Evolutionary conservation across 768 basidiomycete species (phyloP).

Genomic region (Gymnopilus dilepis): DNA sequence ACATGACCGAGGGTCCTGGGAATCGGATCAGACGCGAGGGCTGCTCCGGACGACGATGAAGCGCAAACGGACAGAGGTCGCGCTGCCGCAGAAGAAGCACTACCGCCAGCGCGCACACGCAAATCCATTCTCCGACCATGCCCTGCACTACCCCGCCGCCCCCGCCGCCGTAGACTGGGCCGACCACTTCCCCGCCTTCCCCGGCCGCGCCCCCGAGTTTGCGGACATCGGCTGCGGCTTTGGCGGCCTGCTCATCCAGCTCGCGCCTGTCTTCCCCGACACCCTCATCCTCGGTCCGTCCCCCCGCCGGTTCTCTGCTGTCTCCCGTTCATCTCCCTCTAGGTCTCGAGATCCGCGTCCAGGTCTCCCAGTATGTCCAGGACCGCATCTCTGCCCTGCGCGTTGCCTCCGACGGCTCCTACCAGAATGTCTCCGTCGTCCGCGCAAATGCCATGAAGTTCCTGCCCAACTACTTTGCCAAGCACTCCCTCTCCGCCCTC

Average conservation of each 20-base stretch:
- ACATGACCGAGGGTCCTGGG: conserved; percentile 27
- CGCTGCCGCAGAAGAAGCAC: conserved; percentile 63
- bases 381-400: conserved; percentile 95
- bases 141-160: conserved; percentile 82
- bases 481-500: conserved; percentile 87
- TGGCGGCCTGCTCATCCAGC: conserved; percentile 87
- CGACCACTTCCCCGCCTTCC: conserved; percentile 78
- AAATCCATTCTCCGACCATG: conserved; percentile 88
- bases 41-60: conserved; percentile 32
- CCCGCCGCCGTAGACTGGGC: conserved; percentile 84
- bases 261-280: conserved; percentile 91
- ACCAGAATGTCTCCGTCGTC: conserved; percentile 90
- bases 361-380: conserved; percentile 94
- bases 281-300: conserved; percentile 88
- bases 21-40: too few species aligned
- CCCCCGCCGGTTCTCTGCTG: conserved; percentile 9
- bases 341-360: conserved; percentile 98
- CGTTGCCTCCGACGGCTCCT: conserved; percentile 61
- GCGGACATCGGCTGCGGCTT: conserved; percentile 99
- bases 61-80: conserved; percentile 28
- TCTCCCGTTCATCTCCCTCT: conserved; percentile 8
- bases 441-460: conserved; percentile 99
- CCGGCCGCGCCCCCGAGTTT: conserved; percentile 79
- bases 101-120: conserved; percentile 86
- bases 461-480: conserved; percentile 92